Evolutionary conservation across 2,329 filamentous ascomycete genomes (phyloP), one percentile per base, ranked within the genome.

Genomic region (Cryphonectria nitschkei): DNA sequence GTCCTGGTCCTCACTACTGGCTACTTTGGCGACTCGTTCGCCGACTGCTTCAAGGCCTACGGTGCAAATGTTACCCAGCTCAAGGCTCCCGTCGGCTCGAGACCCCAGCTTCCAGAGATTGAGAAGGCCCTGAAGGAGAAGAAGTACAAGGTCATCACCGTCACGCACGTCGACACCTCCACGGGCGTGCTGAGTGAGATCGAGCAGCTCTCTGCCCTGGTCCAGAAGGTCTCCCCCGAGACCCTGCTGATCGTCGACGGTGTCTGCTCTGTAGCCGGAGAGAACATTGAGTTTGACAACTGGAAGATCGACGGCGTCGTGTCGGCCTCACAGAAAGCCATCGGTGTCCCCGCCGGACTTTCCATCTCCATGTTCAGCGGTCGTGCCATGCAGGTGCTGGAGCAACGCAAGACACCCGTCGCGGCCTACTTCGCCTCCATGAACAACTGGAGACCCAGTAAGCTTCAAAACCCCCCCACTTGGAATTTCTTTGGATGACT

Each of bases 121-220:
- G 95, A 98, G 84, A 89, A 92, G 82, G 94, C 95, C 3, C 85
- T 99, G 75, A 92, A 91, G 81, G 89, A 93, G 85, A 97, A 96
- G 86, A 90, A 93, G 75, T 98, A 97, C 87, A 98, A 98, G 88
- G 81, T 95, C 73, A 83, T 99, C 77, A 98, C 95, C 58, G 92
- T 98, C 74, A 99, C 96, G 14, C 96, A 99, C 81, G 95, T 98
- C 73, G 96, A 99, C 80, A 99, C 96, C 34, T 98, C 95, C 4
- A 99, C 96, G 52, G 96, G 96, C 75, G 96, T 99, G 37, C 85
- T 99, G 65, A 97, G 93, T 78, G 95, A 98, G 81, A 89, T 98
- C 77, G 92, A 97, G 85, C 85, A 90, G 70, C 85, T 99, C 70
- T 90, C 94, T 46, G 92, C 95, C 78, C 85, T 97, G 65, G 93